Evolutionary conservation across 2,329 filamentous ascomycete genomes (phyloP), one percentile per base, ranked within the genome.

Genomic region (Aureobasidium sp.): DNA sequence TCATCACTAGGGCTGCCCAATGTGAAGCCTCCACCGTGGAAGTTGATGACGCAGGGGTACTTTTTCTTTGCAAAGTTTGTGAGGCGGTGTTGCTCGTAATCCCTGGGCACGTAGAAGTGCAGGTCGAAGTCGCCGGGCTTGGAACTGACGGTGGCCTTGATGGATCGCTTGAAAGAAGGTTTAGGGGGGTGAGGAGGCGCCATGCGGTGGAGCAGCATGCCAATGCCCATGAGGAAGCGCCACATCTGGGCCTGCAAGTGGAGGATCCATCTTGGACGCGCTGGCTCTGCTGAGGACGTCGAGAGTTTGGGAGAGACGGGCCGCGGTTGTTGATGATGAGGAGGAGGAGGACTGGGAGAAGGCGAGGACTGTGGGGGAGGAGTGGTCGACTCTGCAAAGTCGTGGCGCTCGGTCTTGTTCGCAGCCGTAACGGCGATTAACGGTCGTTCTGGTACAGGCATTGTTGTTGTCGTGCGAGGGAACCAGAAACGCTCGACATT

Each of bases 201-300:
- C 63, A 86, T 74, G 60, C 80, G 81, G 70, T 90, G 87, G 42
- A 90, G 75, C 63, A 81, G 77, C 85, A 89, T 89, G 69, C 86
- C 87, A 62, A 89, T 79, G 62, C 78, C 79, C 82, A 89, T 88
- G 45, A 89, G 77, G 61, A 81, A 79, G 58, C 88, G 81, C 85
- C 86, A 89, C 70, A 86, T 81, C 31, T 79, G 74, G 50, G 87
- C 87, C 70, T 88, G 82, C 58, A 86, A 67, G 61, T 81, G 80
- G 12, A 90, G 79, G 68, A 84, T 80, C 78, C 81, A 83, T 74
- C 86, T 11, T 15, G 53, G 39, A 14, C 53, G 39, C 1, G 12
- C 24, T 3, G 37, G 39, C 8, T 6, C 40, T 24, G 39, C 24
- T 0, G 53, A 33, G 12, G 53, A 22, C 1, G 39, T 57, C 53